Percentiles rank a stretch among this genome's conserved stretches.
Conservation (phyloP, 495 filamentous ascomycete genomes). For the Hypomontagnella submonticulosa region DNA sequence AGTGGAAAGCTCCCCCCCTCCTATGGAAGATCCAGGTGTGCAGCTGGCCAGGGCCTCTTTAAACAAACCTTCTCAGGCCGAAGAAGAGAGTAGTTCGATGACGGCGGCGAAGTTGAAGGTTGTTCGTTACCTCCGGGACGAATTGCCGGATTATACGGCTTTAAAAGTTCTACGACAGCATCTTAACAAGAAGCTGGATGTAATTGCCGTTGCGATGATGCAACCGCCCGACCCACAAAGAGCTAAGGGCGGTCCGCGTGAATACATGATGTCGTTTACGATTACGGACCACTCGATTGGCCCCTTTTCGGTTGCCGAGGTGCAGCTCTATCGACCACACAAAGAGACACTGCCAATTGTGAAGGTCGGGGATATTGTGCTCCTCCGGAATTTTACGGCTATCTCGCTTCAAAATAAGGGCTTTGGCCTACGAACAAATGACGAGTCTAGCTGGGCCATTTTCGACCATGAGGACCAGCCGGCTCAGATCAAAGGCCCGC, state of each 20-base stretch:
- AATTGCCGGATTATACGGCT: constrained; percentile 73
- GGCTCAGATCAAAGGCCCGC: constrained; percentile 59
- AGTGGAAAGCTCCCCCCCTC: constrained; percentile 19
- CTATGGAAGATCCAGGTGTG: constrained; percentile 39
- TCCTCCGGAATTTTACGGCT: constrained; percentile 81
- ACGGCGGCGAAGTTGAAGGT: constrained; percentile 53
- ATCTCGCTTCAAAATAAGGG: constrained; percentile 61
- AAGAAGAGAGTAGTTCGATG: constrained; percentile 45
- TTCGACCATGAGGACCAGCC: constrained; percentile 51
- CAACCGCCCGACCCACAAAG: constrained; percentile 64
- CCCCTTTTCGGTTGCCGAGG: constrained; percentile 60
- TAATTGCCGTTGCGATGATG: constrained; percentile 74
- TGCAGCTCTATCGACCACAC: constrained; percentile 79
- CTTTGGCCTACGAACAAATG: constrained; percentile 58
- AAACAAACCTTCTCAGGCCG: constrained; percentile 30
- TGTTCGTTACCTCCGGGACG: constrained; percentile 64
- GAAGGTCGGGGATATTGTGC: constrained; percentile 75
- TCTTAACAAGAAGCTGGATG: constrained; percentile 65
- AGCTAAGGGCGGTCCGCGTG: constrained; percentile 72
- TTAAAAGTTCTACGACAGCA: constrained; percentile 72
- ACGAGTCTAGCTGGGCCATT: constrained; percentile 72
- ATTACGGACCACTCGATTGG: constrained; percentile 73
- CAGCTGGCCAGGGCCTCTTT: constrained; percentile 40
- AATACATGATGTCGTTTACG: constrained; percentile 75
- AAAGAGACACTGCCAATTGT: constrained; percentile 75